Base-by-base conservation (phyloP, 768 basidiomycete species). In the Tulasnella sp. region DNA sequence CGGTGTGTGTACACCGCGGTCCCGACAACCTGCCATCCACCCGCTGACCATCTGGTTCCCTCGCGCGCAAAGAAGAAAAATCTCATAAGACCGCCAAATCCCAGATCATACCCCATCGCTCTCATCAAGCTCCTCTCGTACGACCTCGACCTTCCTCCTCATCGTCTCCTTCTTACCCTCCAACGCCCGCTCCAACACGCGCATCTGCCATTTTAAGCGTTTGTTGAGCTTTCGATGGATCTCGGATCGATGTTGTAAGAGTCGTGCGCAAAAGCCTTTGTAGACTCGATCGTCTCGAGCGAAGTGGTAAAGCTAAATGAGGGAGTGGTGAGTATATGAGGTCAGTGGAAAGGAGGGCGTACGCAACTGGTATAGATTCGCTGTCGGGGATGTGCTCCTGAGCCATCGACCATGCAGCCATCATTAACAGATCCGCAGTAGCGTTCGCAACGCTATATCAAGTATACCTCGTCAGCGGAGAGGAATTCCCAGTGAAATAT, bases 381-480 rank as follows among this genome's bases (percentile, higher is more conserved):
- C 41, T 34, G 11, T 48, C 52, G 44, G n/a, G 30, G 17, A 48
- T 29, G 15, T 60, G 27, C 21, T 52, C 32, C 15, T 52, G 26
- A n/a, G 51, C 41, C 2, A 41, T 29, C 50, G 58, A 53, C 50
- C 64, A 62, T 9, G 61, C 47, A 17, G 79, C 86, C 72, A 97
- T 80, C 70, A 95, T 76, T 23, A 93, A 68, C 44, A 94, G 73
- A 69, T 97, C 93, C 13, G 82, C 80, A 1, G 87, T 86, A 2
- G 93, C 93, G 71, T 98, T 98, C 1, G 91, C 85, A 27, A 96
- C 77, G 65, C 88, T 91, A 48, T n/a, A n/a, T n/a, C n/a, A n/a
- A n/a, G n/a, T n/a, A n/a, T n/a, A n/a, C n/a, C n/a, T n/a, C n/a
- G n/a, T n/a, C n/a, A n/a, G n/a, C n/a, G n/a, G n/a, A n/a, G n/a